Percentiles rank a stretch among this genome's conserved stretches.
These are phyloP conservation scores for Gamarada debralockiae DNA, from an alignment of 495 filamentous ascomycete genomes.

Conservation along the genomic window DNA sequence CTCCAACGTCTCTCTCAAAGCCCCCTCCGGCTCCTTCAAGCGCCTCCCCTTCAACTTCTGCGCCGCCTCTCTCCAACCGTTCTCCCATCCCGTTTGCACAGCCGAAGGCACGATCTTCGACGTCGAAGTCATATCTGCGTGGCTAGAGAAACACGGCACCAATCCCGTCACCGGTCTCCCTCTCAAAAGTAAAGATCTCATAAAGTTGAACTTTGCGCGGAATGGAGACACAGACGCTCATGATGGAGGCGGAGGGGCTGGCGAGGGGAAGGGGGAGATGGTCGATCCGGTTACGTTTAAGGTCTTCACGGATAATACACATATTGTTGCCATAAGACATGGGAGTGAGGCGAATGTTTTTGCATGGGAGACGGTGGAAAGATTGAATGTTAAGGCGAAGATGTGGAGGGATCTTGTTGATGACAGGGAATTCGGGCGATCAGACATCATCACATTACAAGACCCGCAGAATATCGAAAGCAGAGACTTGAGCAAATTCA, in stretches of 20 bases:
- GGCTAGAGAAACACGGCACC: slow-evolving; percentile 89
- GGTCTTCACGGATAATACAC: slow-evolving; percentile 95
- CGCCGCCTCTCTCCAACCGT: slow-evolving; percentile 90
- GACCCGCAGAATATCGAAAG: slow-evolving; percentile 89
- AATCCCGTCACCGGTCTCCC: slow-evolving; percentile 84
- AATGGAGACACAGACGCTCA: slow-evolving; percentile 65
- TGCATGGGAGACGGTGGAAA: slow-evolving; percentile 89
- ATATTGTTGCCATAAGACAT: slow-evolving; percentile 84
- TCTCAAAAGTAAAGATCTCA: slow-evolving; percentile 75
- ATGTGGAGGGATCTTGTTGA: slow-evolving; percentile 90
- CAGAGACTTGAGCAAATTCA: slow-evolving; percentile 83
- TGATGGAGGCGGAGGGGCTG: slow-evolving; percentile 30
- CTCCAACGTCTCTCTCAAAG: slow-evolving; percentile 59
- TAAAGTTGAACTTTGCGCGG: slow-evolving; percentile 86
- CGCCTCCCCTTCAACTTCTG: slow-evolving; percentile 98
- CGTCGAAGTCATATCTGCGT: slow-evolving; percentile 79
- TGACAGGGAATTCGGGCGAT: slow-evolving; percentile 81
- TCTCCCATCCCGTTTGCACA: slow-evolving; percentile 81
- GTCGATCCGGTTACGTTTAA: slow-evolving; percentile 98
- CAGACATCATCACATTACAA: slow-evolving; percentile 94
- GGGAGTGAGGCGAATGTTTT: slow-evolving; percentile 86
- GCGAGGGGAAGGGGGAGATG: slow-evolving; percentile 61
- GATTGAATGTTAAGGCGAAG: slow-evolving; percentile 96
- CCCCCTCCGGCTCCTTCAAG: slow-evolving; percentile 62
- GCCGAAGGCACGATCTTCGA: slow-evolving; percentile 77